Base-by-base conservation (phyloP, 495 filamentous ascomycete species). In the Penicillium waksmanii region DNA sequence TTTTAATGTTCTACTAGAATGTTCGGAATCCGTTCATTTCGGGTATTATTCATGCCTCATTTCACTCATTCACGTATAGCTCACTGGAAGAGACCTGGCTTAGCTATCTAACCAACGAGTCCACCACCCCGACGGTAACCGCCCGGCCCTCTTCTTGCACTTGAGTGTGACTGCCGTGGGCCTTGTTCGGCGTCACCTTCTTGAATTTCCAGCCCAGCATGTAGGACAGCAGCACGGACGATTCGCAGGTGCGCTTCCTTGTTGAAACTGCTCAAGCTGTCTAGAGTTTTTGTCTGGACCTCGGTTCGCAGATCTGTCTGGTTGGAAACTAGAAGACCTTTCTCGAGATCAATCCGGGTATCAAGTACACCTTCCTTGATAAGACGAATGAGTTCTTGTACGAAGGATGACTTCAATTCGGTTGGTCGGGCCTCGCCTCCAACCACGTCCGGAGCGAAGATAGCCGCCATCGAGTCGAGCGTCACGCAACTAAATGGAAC, bases 321-420 rank as follows among this genome's bases (percentile, higher is more conserved):
- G 19, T 87, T 87, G 5, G 89, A 85, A 7, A 89, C 84, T 4
- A 98, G 82, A 70, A 94, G 85, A 60, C 82, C 80, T 62, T 93
- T 89, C 56, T 94, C 88, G 0, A 91, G 84, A 65, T 98, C 91
- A 53, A 98, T 89, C 40, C 93, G 84, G 0, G 90, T 91, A 50
- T 92, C 77, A n/a, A 98, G 75, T 1, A 80, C 79, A 9, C 85
- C 87, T 3, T 74, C 72, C 58, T 86, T 79, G 65, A 98, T 97
- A 80, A 98, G 89, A 2, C 65, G 65, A 31, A 88, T 81, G 19
- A 97, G 79, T 72, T 96, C 92, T 38, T 85, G 81, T 60, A 92
- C 88, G 52, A 97, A 87, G 23, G 78, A 79, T 53, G 82, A 80
- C 8, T 74, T 82, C 5, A 75, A 65, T 36, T 85, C 66, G 2